Evolutionary conservation across 2,329 filamentous ascomycete genomes (phyloP).

Genomic region (Epichloe uncinata): DNA sequence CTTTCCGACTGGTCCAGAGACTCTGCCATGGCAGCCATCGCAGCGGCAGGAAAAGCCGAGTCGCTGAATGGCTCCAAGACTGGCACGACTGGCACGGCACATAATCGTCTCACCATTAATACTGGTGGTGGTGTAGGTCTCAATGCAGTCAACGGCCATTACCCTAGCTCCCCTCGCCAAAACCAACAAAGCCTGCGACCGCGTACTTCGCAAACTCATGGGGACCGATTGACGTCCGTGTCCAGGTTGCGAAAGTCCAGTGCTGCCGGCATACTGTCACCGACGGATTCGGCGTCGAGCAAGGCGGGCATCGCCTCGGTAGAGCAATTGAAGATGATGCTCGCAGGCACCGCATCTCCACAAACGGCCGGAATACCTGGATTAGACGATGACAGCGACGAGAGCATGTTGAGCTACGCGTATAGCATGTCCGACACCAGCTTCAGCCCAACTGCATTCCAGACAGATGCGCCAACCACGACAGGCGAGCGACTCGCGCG

Average conservation of each 20-base stretch:
- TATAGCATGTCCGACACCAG: conserved; percentile 53
- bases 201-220: conserved; percentile 28
- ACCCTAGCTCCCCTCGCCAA: conserved; percentile 32
- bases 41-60: conserved; percentile 55
- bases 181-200: conserved; percentile 38
- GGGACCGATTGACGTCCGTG: conserved; percentile 20
- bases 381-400: conserved; percentile 41
- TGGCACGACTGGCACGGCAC: conserved; percentile 40
- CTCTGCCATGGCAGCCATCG: conserved; percentile 51
- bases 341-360: conserved; percentile 35
- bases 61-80: conserved; percentile 66
- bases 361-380: conserved; percentile 24
- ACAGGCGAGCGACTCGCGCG: conserved; percentile 17
- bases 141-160: conserved; percentile 25
- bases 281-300: conserved; percentile 28
- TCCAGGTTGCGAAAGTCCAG: conserved; percentile 40
- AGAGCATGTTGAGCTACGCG: conserved; percentile 61
- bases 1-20: conserved; percentile 70
- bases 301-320: conserved; percentile 44
- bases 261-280: conserved; percentile 37
- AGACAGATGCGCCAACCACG: conserved; percentile 10
- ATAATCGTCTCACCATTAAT: conserved; percentile 47
- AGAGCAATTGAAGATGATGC: conserved; percentile 49
- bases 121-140: conserved; percentile 18
- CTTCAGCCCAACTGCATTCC: conserved; percentile 31